Base-by-base conservation (phyloP, 1,284 basidiomycete genomes). In the Ganoderma leucocontextum region DNA sequence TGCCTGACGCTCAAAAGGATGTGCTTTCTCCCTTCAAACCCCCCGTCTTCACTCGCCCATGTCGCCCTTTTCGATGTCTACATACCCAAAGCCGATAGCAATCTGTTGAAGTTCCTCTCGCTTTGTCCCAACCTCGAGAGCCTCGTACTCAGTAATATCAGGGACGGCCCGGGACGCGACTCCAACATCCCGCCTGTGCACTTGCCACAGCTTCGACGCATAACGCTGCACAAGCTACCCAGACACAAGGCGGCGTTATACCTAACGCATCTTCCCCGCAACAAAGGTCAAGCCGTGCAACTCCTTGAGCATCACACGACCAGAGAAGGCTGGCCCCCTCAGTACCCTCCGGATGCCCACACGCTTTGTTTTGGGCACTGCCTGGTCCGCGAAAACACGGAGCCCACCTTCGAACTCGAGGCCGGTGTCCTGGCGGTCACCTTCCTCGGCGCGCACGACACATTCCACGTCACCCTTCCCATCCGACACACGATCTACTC, bases 11-110 rank as follows among this genome's bases (percentile, higher is more conserved):
- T 63, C 15, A 63, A 39, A 19, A 49, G 39, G 8, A 22, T 63
- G 15, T 63, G 62, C 39, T 63, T 63, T 33, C 62, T 63, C 15
- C 62, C 62, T 9, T 29, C 17, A 33, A 63, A 44, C 15, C 62
- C n/a, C 25, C 52, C 57, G 9, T 29, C 62, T 22, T 63, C 52
- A 4, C 62, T 63, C 5, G 57, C 62, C 5, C 62, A 63, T 41
- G 52, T 63, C 52, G 62, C 53, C 25, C 62, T 63, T 19, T 57
- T 57, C 25, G 49, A 63, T 33, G 47, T 63, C 15, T 55, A 41
- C 36, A 41, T 63, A 19, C 62, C 62, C n/a, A n/a, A 42, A 41
- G 53, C 39, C 15, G 52, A 63, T 29, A 57, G 41, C 19, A 57
- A 55, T 17, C n/a, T 63, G 38, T 25, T 63, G 7, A 57, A 55